Evolutionary conservation across 148 eudicot genomes (phyloP).

Genomic region (Amaranthus palmeri): DNA sequence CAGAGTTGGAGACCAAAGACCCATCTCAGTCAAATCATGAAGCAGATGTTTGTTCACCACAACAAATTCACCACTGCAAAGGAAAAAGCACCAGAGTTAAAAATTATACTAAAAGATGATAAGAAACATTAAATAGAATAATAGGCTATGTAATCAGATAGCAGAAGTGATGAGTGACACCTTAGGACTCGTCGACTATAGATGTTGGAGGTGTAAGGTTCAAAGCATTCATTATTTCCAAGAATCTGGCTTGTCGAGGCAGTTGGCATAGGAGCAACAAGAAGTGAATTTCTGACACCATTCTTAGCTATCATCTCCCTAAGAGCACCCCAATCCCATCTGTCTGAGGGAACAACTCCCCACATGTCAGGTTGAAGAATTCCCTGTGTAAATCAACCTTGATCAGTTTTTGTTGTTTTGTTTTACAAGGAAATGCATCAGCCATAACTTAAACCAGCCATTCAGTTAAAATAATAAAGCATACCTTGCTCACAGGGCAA

Average conservation of each 20-base stretch:
- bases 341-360: conserved; percentile 74
- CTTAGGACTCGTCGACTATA: conserved; percentile 92
- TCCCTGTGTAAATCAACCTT: conserved; percentile 44
- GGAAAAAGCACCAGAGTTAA: background rate
- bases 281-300: conserved; percentile 90
- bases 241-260: conserved; percentile 98
- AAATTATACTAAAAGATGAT: background rate
- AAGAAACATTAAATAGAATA: background rate
- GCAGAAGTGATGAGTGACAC: conserved; percentile 24
- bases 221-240: conserved; percentile 97
- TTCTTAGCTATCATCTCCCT: conserved; percentile 57
- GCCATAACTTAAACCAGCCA: background rate
- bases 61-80: conserved; percentile 92
- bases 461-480: background rate
- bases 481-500: conserved; percentile 90
- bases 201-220: conserved; percentile 94
- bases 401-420: too few relatives aligned
- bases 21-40: conserved; percentile 89
- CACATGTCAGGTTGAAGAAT: conserved; percentile 97
- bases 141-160: conserved; percentile 1
- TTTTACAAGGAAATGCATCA: too few relatives aligned
- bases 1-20: conserved; percentile 75
- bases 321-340: conserved; percentile 85
- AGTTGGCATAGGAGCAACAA: conserved; percentile 98
- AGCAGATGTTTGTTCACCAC: conserved; percentile 98